phyloP scores from a whole-genome alignment of 2,329 filamentous ascomycete species.

The Aspergillus brunneoviolaceus region DNA sequence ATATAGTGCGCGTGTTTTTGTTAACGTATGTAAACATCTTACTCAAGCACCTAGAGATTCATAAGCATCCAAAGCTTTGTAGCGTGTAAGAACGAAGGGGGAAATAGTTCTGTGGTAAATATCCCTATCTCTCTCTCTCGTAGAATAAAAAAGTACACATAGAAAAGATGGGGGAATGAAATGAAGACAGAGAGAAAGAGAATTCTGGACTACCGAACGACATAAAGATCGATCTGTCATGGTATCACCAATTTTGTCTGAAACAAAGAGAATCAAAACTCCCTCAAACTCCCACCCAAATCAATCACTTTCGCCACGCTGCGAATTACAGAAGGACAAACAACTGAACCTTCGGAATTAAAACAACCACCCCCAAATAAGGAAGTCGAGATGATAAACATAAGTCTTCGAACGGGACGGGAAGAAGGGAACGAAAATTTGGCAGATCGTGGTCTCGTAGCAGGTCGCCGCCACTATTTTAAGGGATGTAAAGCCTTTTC shows the following conservation, averaged over 20 bases:
- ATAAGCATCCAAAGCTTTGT: too few species aligned
- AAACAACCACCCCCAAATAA: background rate
- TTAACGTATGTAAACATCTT: background rate
- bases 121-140: background rate
- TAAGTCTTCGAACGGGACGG: background rate
- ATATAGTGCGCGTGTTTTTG: background rate
- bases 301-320: conserved; percentile 13
- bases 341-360: background rate
- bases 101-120: background rate
- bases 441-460: conserved; percentile 1
- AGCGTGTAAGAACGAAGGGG: background rate
- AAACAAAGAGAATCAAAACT: conserved; percentile 3
- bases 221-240: background rate
- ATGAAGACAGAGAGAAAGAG: background rate
- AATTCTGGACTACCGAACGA: conserved; percentile 42
- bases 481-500: background rate
- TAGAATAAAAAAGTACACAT: background rate
- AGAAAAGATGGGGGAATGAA: background rate
- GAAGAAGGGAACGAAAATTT: background rate
- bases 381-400: background rate
- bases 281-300: background rate
- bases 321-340: conserved; percentile 5
- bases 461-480: background rate
- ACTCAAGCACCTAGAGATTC: background rate
- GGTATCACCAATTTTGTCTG: background rate